Base-by-base conservation (phyloP, 1,284 basidiomycete genomes). In the Pascua guehoae region DNA sequence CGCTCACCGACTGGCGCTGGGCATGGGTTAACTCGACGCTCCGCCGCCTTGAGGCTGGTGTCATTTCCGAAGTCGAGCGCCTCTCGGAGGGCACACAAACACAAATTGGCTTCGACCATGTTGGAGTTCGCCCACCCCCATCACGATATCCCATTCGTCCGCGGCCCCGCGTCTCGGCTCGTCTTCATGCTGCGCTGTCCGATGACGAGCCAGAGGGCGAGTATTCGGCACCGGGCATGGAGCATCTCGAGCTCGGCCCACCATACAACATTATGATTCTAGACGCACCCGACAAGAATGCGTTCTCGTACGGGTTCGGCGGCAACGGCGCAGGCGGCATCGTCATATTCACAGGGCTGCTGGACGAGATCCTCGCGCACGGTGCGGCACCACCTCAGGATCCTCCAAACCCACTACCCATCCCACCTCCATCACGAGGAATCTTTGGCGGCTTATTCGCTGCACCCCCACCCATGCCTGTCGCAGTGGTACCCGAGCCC, bases 271-370 rank as follows among this genome's bases (percentile, higher is more conserved):
- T 95, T 10, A 79, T 95, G 50, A 72, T 94, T n/a, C 84, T 92
- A 53, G 88, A 93, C 58, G 84, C 86, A 56, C 85, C 89, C 0
- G 85, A 87, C 51, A 36, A 82, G 82, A 95, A 93, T 67, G 91
- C 91, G 1, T 92, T 95, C 70, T 90, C 88, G 1, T 93, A 91
- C 70, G 91, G 91, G 1, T 94, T 94, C 66, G 91, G 91, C 12
- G 88, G 88, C 1, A 84, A 90, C 66, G 89, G 91, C 32, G 89
- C 87, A 0, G 90, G 89, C 52, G 91, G 91, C 1, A 84, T 95
- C 56, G 91, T 95, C 50, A 85, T 95, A 3, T 93, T 89, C 72
- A 89, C 88, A 7, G 91, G 91, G 9, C 88, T 93, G 74, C 71
- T 94, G 47, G 88, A 93, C 68, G 85, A 89, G 47, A 85, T 93